A percentile compares a stretch with the other conserved stretches of the same genome.
phyloP scores from a whole-genome alignment of 1,284 basidiomycete genomes.

The Hemileia vastatrix region DNA sequence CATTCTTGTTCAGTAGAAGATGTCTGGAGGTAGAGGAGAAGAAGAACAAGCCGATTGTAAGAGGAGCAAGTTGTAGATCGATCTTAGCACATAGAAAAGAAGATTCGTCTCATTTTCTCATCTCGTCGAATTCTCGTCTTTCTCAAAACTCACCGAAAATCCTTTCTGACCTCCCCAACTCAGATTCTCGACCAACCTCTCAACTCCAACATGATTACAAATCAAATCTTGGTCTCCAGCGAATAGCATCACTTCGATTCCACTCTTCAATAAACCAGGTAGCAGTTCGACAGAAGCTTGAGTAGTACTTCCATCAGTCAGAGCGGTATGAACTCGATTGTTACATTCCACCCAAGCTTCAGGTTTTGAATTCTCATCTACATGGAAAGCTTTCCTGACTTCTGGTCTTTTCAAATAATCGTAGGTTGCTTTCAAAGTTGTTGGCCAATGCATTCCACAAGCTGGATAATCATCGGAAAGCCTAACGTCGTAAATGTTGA shows the following conservation, averaged over 20 bases:
- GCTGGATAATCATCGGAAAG: conserved; percentile 69
- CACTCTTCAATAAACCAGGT: conserved; percentile 62
- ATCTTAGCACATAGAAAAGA: neutral
- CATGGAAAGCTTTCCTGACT: conserved; percentile 75
- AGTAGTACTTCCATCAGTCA: conserved; percentile 49
- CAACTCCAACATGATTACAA: conserved; percentile 75
- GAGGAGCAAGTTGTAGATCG: neutral
- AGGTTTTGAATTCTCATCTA: conserved; percentile 55
- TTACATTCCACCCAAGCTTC: conserved; percentile 85
- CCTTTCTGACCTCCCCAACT: conserved; percentile 78
- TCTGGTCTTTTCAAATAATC: conserved; percentile 69
- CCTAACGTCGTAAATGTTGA: conserved; percentile 93
- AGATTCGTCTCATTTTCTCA: neutral
- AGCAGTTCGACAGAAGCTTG: conserved; percentile 67
- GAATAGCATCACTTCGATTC: conserved; percentile 74
- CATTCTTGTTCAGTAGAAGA: conserved; percentile 57
- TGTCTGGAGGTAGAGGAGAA: conserved; percentile 45
- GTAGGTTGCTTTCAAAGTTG: conserved; percentile 66
- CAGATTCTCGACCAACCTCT: conserved; percentile 70
- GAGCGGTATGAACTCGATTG: conserved; percentile 50
- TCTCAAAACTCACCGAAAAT: conserved; percentile 56
- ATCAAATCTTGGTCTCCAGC: conserved; percentile 82
- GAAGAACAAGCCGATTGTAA: neutral
- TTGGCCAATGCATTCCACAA: conserved; percentile 98
- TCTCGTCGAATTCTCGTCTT: neutral